These are phyloP conservation scores for Secale cereale DNA, from an alignment of 176 grass and related monocot genomes.

Conservation along the genomic window DNA sequence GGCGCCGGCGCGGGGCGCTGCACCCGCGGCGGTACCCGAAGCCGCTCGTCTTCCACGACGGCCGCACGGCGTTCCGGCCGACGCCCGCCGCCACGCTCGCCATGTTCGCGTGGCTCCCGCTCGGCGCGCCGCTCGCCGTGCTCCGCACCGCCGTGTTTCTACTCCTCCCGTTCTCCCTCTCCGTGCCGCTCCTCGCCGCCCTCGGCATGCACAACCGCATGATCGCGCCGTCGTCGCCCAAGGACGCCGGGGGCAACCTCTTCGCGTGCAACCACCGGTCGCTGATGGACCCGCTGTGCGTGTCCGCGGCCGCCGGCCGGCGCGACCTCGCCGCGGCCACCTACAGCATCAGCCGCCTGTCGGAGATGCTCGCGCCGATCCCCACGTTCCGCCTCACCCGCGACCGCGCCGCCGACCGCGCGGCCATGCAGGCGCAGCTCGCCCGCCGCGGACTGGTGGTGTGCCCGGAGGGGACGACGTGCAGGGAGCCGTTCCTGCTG, in stretches of 20 bases:
- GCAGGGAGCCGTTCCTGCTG: constrained; percentile 75
- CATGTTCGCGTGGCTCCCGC: constrained; percentile 72
- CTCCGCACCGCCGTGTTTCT: constrained; percentile 29
- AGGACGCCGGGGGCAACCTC: no score
- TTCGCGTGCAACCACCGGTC: constrained; percentile 87
- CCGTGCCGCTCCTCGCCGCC: constrained; percentile 38
- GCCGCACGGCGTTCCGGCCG: constrained; percentile 65
- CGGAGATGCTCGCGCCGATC: constrained; percentile 74
- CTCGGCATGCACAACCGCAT: constrained; percentile 55
- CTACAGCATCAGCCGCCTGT: constrained; percentile 62
- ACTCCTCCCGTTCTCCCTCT: constrained; percentile 40
- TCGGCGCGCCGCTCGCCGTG: constrained; percentile 43
- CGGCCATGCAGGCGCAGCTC: constrained; percentile 31
- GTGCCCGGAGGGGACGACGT: constrained; percentile 82
- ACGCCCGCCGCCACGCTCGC: constrained; percentile 39
- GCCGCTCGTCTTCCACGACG: constrained; percentile 86
- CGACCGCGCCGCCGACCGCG: constrained; percentile 45
- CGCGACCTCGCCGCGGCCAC: constrained; percentile 46
- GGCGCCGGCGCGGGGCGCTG: constrained; percentile 28
- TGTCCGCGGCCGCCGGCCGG: constrained; percentile 16
- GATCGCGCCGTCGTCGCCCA: neutral
- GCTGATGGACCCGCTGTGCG: constrained; percentile 62
- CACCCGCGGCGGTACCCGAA: constrained; percentile 44
- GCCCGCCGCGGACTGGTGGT: constrained; percentile 39
- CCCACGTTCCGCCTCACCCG: constrained; percentile 60